Conservation (phyloP, 306 rosid genomes). For the Alnus glutinosa region DNA sequence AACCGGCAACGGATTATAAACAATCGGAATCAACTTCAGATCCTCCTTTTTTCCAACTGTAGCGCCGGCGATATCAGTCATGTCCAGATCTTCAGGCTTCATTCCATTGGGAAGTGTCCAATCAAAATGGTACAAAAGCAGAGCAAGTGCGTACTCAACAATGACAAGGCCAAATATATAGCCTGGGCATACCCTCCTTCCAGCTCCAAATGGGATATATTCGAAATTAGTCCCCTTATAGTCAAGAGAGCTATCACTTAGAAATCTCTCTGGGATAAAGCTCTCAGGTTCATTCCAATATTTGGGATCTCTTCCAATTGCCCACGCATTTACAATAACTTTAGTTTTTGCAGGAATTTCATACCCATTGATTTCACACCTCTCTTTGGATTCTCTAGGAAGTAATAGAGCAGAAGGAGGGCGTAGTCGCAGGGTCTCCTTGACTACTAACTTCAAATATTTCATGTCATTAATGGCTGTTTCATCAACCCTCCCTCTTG, state of each 20-base stretch:
- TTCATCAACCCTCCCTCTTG: background rate
- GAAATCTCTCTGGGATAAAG: background rate
- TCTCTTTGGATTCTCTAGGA: conserved; percentile 19
- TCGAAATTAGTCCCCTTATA: conserved; percentile 21
- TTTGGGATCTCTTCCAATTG: conserved; percentile 6
- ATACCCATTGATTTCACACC: conserved; percentile 7
- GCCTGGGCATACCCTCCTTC: conserved; percentile 45
- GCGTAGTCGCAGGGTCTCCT: conserved; percentile 16
- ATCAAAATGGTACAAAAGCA: conserved; percentile 30
- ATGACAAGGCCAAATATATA: background rate
- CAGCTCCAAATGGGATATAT: conserved; percentile 32
- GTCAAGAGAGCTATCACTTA: conserved; percentile 10
- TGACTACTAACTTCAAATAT: background rate
- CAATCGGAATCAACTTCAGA: conserved; percentile 12
- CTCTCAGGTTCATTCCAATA: conserved; percentile 12
- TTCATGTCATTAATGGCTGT: conserved; percentile 11
- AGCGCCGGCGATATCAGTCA: conserved; percentile 24
- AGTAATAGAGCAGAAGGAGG: conserved; percentile 17
- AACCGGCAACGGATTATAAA: background rate
- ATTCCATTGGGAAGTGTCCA: conserved; percentile 32
- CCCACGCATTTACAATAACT: conserved; percentile 2
- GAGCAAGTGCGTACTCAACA: conserved; percentile 26
- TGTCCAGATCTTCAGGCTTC: conserved; percentile 23
- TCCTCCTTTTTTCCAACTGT: conserved; percentile 8
- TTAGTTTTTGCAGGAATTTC: conserved; percentile 11